Conservation (phyloP, 345 rosid species). For the thale cress (Arabidopsis thaliana) region DNA sequence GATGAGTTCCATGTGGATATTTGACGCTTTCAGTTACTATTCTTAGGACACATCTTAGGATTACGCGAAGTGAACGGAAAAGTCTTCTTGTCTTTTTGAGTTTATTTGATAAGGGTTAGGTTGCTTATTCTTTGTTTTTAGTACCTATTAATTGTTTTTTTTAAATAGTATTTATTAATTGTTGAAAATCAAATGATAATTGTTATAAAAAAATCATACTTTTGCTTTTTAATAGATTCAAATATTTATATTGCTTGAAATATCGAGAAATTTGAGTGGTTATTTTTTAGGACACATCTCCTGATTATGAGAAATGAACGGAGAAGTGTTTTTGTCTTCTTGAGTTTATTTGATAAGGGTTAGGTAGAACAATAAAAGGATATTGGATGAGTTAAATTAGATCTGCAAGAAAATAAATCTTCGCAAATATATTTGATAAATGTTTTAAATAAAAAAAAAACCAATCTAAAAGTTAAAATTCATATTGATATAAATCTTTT, state of each 20-base stretch:
- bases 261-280: no score
- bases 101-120: constrained; percentile 38
- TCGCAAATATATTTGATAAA: neutral
- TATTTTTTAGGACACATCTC: constrained; percentile 39
- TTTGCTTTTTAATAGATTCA: no score
- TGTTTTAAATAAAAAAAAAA: neutral
- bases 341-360: constrained; percentile 23
- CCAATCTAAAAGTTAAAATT: neutral
- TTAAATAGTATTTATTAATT: neutral
- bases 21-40: constrained; percentile 43
- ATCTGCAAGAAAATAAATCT: neutral
- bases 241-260: no score
- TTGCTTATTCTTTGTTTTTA: constrained; percentile 15
- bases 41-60: constrained; percentile 42
- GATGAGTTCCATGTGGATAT: constrained; percentile 36
- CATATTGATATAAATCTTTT: neutral
- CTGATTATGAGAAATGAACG: constrained; percentile 21
- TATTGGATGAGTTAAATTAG: neutral
- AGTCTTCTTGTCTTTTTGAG: constrained; percentile 28
- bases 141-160: neutral
- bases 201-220: no score
- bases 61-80: constrained; percentile 19
- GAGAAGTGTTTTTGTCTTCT: constrained; percentile 14
- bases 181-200: no score
- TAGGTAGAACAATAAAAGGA: constrained; percentile 9